Evolutionary conservation across 192 early-diverging fungal species (phyloP).

Genomic region (Linnemannia elongata): DNA sequence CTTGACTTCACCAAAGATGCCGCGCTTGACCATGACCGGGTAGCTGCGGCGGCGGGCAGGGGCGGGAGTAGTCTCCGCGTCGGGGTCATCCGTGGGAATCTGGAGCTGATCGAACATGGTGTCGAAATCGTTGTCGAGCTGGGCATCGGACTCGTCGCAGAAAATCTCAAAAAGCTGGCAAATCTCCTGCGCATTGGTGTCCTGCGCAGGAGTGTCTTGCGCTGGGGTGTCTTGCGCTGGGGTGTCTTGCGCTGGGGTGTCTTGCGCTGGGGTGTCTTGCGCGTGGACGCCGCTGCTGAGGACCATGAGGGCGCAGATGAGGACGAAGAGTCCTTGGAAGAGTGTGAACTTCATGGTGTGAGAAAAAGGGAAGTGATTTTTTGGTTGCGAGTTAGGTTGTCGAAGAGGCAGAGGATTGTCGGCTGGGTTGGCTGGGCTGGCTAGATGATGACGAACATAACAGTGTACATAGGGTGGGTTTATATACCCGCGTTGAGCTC

Average conservation of each 20-base stretch:
- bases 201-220: too few relatives aligned
- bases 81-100: not conserved
- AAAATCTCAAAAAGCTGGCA: conserved; percentile 10
- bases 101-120: not conserved
- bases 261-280: too few relatives aligned
- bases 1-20: conserved; percentile 2
- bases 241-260: too few relatives aligned
- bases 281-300: not conserved
- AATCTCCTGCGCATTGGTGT: too few relatives aligned
- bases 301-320: conserved; percentile 3
- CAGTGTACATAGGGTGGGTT: not conserved
- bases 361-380: not conserved
- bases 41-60: not conserved
- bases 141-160: not conserved
- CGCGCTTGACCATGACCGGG: not conserved
- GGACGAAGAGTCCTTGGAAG: not conserved
- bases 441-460: not conserved
- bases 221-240: too few relatives aligned
- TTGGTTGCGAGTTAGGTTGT: not conserved
- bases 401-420: not conserved
- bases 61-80: too few relatives aligned
- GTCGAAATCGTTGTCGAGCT: not conserved
- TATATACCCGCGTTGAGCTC: not conserved
- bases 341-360: conserved; percentile 17
- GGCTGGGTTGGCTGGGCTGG: too few relatives aligned